Evolutionary conservation across 257 asterid species (phyloP), one percentile per base, ranked within the genome.

Genomic region (Coffea eugenioides): DNA sequence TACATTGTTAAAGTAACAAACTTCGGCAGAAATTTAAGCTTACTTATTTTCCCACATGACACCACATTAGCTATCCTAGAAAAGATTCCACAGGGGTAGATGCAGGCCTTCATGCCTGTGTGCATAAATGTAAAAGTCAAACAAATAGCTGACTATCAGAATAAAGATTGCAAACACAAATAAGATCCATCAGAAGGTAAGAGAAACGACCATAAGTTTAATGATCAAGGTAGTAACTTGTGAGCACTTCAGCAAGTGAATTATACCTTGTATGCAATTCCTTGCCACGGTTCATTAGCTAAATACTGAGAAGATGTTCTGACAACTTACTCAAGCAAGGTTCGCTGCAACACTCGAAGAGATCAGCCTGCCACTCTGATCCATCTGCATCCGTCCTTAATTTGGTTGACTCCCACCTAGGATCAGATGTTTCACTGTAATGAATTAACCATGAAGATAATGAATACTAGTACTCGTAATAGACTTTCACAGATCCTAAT

Each of bases 321-420:
- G 3, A 41, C 0, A 16, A 27, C 84, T 67, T 46, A 81, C 84
- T 16, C 52, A 75, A 67, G 56, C 77, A 80, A 36, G 83, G 83
- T 69, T 80, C 57, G 21, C 21, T 27, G 61, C 67, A 81, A 25
- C 84, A 81, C 13, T 75, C 80, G 41, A 81, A 75, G 69, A 81
- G 84, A 61, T 75, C 84, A 56, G 76, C 75, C 23, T 41, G 80
- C 84, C 84, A 81, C 76, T 80, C 49, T 2, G 76, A 65, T 59
- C 59, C 57, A 65, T 80, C 65, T 67, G n/a, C 64, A 21, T 68
- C 77, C 39, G 56, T 27, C 18, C 75, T 64, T 69, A 61, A 51
- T 57, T 75, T 71, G 75, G 77, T 69, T 69, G 80, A 75, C 48
- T 75, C 72, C 69, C 31, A 59, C 62, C 84, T 81, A 76, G 36